These are phyloP conservation scores for Epithele typhae DNA, from an alignment of 768 basidiomycete genomes.

Conservation along the genomic window DNA sequence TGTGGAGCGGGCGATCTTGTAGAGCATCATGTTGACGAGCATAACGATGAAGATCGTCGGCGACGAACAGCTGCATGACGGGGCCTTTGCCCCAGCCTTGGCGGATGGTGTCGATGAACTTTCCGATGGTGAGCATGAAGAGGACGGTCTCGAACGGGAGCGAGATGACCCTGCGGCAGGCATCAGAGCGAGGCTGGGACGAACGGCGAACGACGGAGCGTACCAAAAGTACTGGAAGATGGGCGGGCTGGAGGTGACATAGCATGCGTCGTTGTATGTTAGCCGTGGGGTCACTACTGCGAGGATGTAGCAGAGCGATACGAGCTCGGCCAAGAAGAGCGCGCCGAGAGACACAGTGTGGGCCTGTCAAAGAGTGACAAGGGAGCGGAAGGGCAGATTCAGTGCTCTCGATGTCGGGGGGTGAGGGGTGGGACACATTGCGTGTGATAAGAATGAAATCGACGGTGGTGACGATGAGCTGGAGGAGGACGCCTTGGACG, in stretches of 20 bases:
- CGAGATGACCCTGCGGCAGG: constrained; percentile 17
- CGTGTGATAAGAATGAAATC: constrained; percentile 24
- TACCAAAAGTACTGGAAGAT: constrained; percentile 23
- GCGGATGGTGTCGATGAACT: constrained; percentile 17
- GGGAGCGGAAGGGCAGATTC: not conserved
- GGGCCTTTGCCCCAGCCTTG: constrained; percentile 22
- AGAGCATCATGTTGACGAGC: constrained; percentile 23
- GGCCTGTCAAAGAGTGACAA: constrained; percentile 20
- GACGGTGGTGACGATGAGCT: constrained; percentile 22
- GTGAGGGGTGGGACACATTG: constrained; percentile 6
- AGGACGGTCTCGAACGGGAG: constrained; percentile 23
- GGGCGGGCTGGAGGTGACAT: constrained; percentile 19
- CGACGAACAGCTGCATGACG: constrained; percentile 21
- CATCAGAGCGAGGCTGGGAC: too few species aligned
- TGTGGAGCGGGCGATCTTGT: constrained; percentile 20
- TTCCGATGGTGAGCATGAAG: constrained; percentile 20
- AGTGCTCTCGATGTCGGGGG: not conserved
- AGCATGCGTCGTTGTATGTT: constrained; percentile 20
- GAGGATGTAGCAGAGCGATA: constrained; percentile 17
- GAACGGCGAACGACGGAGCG: not conserved
- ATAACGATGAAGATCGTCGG: constrained; percentile 23
- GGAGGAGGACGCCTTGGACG: constrained; percentile 19
- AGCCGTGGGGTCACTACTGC: constrained; percentile 18
- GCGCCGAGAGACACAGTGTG: constrained; percentile 10
- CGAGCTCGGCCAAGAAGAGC: constrained; percentile 16